Base-by-base conservation (phyloP, 192 early-diverging fungal genomes). In the Spizellomyces punctatus region DNA sequence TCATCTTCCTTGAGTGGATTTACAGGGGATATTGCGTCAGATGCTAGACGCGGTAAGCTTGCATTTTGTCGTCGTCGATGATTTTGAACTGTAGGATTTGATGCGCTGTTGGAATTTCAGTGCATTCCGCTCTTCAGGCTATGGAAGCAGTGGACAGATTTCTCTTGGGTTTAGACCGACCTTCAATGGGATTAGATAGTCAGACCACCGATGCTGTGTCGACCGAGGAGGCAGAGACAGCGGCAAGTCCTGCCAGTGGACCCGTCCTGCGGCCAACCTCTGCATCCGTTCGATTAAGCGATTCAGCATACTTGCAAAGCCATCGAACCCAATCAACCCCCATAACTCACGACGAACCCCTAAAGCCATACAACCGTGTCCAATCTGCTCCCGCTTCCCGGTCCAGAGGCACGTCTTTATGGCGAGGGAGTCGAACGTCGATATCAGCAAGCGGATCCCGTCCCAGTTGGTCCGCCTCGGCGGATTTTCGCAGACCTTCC, bases 101-200 rank as follows among this genome's bases (percentile, higher is more conserved):
- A n/a, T 54, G 12, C 17, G 0, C 12, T 54, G 50, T 66, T 58
- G 41, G 14, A 5, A 46, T 22, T 7, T 14, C 46, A 66, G 64
- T 66, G 48, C 46, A 54, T 21, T 66, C 64, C 0, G 64, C 64
- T 52, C 17, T 66, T 9, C 64, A 66, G 64, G 46, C 41, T 5
- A 46, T 47, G 21, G 43, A 66, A 49, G 48, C 43, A 2, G 46
- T 52, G 4, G 64, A 66, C 41, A 22, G 64, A 0, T 66, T 36
- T 36, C 19, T 47, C 46, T 36, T 22, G 17, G 47, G 48, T 17
- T 19, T 66, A 16, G 64, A 36, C 10, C 43, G 46, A 50, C 12
- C 12, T 3, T 10, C 7, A 9, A 52, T 19, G 46, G 48, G 47
- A 50, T 22, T 22, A 10, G 22, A 58, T n/a, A 49, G 22, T 10